Evolutionary conservation across 768 basidiomycete species (phyloP).

Genomic region (Tulasnella sp.): DNA sequence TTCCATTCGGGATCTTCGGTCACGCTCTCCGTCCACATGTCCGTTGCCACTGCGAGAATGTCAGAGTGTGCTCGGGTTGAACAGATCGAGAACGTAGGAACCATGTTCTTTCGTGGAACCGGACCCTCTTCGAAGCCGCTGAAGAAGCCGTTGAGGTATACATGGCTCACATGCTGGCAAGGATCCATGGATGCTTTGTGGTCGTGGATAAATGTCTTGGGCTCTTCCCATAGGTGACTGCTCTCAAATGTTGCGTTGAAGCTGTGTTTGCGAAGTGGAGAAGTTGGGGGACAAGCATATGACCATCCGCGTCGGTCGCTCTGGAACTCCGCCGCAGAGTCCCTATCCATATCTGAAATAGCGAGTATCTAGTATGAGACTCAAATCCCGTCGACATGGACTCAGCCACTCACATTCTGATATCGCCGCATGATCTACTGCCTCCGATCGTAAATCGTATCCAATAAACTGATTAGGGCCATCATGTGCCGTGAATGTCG

Average conservation of each 20-base stretch:
- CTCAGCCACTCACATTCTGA: conserved; percentile 35
- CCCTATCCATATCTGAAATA: conserved; percentile 26
- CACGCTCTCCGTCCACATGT: conserved; percentile 32
- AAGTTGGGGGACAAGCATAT: conserved; percentile 37
- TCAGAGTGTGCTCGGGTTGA: conserved; percentile 29
- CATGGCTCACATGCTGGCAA: conserved; percentile 42
- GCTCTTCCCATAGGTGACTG: background rate
- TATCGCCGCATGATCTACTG: conserved; percentile 37
- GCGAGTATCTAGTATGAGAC: conserved; percentile 28
- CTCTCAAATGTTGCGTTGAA: background rate
- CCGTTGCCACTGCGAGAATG: conserved; percentile 33
- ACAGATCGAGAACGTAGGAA: conserved; percentile 26
- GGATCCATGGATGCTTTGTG: conserved; percentile 50
- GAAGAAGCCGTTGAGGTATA: conserved; percentile 27
- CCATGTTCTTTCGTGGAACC: conserved; percentile 4
- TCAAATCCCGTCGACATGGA: conserved; percentile 32
- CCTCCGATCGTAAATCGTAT: conserved; percentile 37
- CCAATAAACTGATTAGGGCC: conserved; percentile 38
- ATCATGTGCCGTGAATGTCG: conserved; percentile 40
- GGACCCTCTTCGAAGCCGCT: conserved; percentile 22
- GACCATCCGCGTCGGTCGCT: conserved; percentile 30
- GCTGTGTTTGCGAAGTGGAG: background rate
- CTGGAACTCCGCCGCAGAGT: background rate
- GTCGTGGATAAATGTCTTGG: conserved; percentile 46
- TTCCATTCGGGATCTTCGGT: conserved; percentile 37